Evolutionary conservation across 306 rosid species (phyloP).

Genomic region (Geum urbanum): DNA sequence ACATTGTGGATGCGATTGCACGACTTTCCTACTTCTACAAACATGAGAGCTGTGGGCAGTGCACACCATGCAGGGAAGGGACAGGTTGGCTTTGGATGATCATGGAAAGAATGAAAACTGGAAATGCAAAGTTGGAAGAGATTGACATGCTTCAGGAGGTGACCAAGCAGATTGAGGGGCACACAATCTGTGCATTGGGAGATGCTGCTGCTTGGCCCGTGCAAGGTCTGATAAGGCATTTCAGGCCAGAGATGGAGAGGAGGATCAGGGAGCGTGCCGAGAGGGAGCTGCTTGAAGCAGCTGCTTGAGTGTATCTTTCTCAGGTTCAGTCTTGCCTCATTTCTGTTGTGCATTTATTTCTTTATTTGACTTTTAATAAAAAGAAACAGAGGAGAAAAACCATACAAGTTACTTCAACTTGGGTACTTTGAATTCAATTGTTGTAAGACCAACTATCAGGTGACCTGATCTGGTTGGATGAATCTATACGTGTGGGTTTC

Average conservation of each 20-base stretch:
- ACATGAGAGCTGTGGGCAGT: slow-evolving; percentile 99
- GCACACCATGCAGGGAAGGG: slow-evolving; percentile 99
- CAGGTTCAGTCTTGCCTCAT: slow-evolving; percentile 42
- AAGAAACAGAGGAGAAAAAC: background rate
- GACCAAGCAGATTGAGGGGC: slow-evolving; percentile 97
- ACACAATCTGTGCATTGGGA: slow-evolving; percentile 95
- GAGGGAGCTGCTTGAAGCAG: slow-evolving; percentile 79
- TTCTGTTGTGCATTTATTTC: slow-evolving; percentile 19
- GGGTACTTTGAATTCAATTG: slow-evolving; percentile 11
- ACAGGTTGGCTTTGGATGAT: slow-evolving; percentile 99
- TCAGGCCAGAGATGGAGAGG: slow-evolving; percentile 98
- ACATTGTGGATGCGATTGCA: slow-evolving; percentile 96
- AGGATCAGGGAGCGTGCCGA: slow-evolving; percentile 87
- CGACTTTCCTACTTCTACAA: slow-evolving; percentile 98
- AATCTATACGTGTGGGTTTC: background rate
- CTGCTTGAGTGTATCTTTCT: slow-evolving; percentile 51
- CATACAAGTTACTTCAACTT: slow-evolving; percentile 13
- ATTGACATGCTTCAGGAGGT: slow-evolving; percentile 98
- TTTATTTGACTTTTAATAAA: slow-evolving; percentile 1
- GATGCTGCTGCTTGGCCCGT: slow-evolving; percentile 99
- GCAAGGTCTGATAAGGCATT: slow-evolving; percentile 97
- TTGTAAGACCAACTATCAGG: background rate
- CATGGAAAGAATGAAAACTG: slow-evolving; percentile 97
- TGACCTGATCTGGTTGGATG: slow-evolving; percentile 7
- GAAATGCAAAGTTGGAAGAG: slow-evolving; percentile 96